Percentiles rank a stretch among this genome's conserved stretches.
phyloP scores from a whole-genome alignment of 2,329 filamentous ascomycete genomes.

The Lachnellula arida region DNA sequence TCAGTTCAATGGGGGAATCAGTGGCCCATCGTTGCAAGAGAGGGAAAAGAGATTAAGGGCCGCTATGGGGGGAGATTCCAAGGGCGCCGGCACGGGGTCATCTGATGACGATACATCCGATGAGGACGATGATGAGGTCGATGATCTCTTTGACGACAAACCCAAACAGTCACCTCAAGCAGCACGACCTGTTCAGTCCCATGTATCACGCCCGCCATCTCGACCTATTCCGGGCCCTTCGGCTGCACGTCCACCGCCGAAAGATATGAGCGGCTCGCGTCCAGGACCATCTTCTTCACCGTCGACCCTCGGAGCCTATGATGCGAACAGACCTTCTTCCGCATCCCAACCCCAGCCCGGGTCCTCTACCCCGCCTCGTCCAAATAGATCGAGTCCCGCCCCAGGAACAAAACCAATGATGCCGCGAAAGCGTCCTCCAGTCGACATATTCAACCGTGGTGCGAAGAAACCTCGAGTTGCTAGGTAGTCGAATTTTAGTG shows the following conservation, averaged over 20 bases:
- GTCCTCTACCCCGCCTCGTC: background rate
- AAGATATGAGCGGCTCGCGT: background rate
- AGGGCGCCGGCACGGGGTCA: slow-evolving; percentile 8
- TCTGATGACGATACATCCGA: slow-evolving; percentile 21
- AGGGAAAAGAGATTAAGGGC: slow-evolving; percentile 33
- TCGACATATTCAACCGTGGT: slow-evolving; percentile 26
- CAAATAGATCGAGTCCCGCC: slow-evolving; percentile 10
- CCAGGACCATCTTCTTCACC: background rate
- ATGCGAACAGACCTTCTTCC: slow-evolving; percentile 1
- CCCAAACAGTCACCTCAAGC: background rate
- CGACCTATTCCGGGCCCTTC: background rate
- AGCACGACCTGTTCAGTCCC: background rate
- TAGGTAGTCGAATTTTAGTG: background rate
- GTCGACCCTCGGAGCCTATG: slow-evolving; percentile 6
- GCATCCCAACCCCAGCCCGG: background rate
- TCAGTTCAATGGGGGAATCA: slow-evolving; percentile 12
- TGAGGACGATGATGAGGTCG: slow-evolving; percentile 20
- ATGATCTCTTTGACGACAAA: slow-evolving; percentile 25
- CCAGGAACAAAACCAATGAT: slow-evolving; percentile 17
- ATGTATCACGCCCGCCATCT: background rate
- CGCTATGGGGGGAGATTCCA: slow-evolving; percentile 2
- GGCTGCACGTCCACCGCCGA: background rate
- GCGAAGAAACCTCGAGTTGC: slow-evolving; percentile 15
- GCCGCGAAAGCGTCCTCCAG: slow-evolving; percentile 18
- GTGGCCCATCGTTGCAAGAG: slow-evolving; percentile 30